These are phyloP conservation scores for Penicillium argentinense DNA, from an alignment of 495 filamentous ascomycete species.

Conservation along the genomic window DNA sequence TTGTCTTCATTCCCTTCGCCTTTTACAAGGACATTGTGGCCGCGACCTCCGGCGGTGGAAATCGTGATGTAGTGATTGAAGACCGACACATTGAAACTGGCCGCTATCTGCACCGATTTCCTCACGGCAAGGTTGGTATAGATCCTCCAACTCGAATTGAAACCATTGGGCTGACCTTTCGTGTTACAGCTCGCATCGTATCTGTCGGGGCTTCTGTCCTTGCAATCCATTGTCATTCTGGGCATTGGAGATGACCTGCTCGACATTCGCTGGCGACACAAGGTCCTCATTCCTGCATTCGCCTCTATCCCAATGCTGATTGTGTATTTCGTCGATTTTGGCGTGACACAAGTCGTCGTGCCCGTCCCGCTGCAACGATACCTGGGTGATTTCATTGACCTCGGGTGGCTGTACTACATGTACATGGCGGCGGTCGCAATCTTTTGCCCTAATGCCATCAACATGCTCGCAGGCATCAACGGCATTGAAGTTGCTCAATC, in stretches of 20 bases:
- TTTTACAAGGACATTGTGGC: conserved; percentile 98
- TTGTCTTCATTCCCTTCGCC: conserved; percentile 91
- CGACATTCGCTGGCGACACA: conserved; percentile 98
- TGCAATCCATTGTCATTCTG: conserved; percentile 85
- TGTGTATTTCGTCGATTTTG: conserved; percentile 98
- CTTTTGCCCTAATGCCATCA: conserved; percentile 97
- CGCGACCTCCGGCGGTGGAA: conserved; percentile 92
- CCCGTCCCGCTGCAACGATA: conserved; percentile 81
- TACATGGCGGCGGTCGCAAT: conserved; percentile 96
- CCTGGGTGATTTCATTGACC: conserved; percentile 76
- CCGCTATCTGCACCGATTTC: conserved; percentile 84
- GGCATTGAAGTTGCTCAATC: conserved; percentile 96
- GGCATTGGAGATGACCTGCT: conserved; percentile 96
- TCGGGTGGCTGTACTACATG: conserved; percentile 87
- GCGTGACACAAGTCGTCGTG: conserved; percentile 90
- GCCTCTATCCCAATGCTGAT: conserved; percentile 91
- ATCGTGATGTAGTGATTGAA: conserved; percentile 76
- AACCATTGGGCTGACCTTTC: not conserved
- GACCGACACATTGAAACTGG: conserved; percentile 68
- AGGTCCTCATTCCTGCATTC: conserved; percentile 94
- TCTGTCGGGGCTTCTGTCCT: conserved; percentile 86
- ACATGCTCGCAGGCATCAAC: conserved; percentile 97
- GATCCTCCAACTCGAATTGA: not conserved
- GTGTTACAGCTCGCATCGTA: conserved; percentile 79
- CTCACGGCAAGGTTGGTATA: conserved; percentile 77